These are phyloP conservation scores for Metarhizium guizhouense DNA, from an alignment of 2,329 filamentous ascomycete genomes.

Conservation along the genomic window DNA sequence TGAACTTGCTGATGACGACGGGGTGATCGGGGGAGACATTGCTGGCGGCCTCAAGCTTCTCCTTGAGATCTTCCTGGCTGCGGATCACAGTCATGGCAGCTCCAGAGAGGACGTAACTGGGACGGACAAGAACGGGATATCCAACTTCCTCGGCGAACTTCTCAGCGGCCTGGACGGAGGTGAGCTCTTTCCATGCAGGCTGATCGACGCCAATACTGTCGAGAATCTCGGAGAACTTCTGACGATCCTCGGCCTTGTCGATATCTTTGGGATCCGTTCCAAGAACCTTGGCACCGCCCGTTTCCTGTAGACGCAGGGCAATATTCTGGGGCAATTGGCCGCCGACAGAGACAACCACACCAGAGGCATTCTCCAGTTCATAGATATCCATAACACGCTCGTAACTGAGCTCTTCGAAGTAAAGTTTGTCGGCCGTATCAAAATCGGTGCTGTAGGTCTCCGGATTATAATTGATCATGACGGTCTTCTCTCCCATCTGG, in stretches of 20 bases:
- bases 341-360: slow-evolving; percentile 91
- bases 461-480: slow-evolving; percentile 92
- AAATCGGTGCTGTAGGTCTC: slow-evolving; percentile 80
- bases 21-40: slow-evolving; percentile 93
- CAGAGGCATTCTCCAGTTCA: slow-evolving; percentile 75
- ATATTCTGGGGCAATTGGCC: slow-evolving; percentile 98
- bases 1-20: slow-evolving; percentile 97
- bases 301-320: slow-evolving; percentile 85
- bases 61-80: slow-evolving; percentile 79
- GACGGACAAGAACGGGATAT: slow-evolving; percentile 92
- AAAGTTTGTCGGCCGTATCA: slow-evolving; percentile 82
- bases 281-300: slow-evolving; percentile 79
- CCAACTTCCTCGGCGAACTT: slow-evolving; percentile 75
- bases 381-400: slow-evolving; percentile 99
- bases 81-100: slow-evolving; percentile 97
- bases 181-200: slow-evolving; percentile 95
- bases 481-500: slow-evolving; percentile 88
- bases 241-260: slow-evolving; percentile 94
- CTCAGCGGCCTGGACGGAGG: slow-evolving; percentile 80
- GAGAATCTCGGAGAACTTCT: slow-evolving; percentile 96
- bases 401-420: slow-evolving; percentile 95
- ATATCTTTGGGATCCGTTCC: slow-evolving; percentile 92
- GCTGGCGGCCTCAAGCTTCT: slow-evolving; percentile 86
- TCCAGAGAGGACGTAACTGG: slow-evolving; percentile 91
- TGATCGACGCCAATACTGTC: slow-evolving; percentile 96